Evolutionary conservation across 805 yeast species (phyloP).

Genomic region (Starmerella sirachaensis): DNA sequence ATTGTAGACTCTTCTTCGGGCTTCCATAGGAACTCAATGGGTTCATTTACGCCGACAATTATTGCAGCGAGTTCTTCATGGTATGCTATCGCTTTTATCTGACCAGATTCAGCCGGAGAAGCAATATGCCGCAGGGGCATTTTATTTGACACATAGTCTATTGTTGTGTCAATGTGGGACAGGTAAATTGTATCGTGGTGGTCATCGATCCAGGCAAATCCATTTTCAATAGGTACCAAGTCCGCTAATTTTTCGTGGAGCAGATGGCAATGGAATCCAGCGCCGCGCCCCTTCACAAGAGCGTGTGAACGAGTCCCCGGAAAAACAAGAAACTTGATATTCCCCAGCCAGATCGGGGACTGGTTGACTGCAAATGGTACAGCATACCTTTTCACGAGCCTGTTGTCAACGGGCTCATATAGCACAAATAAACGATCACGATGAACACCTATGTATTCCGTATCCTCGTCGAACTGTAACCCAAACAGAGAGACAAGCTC

Average conservation of each 20-base stretch:
- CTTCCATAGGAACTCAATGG: neutral
- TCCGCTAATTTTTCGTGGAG: slow-evolving; percentile 6
- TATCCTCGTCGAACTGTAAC: slow-evolving; percentile 16
- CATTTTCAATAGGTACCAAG: slow-evolving; percentile 4
- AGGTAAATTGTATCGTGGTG: slow-evolving; percentile 6
- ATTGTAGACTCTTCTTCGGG: neutral
- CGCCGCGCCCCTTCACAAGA: slow-evolving; percentile 8
- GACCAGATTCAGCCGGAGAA: neutral
- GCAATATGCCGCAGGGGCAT: slow-evolving; percentile 7
- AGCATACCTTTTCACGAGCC: slow-evolving; percentile 13
- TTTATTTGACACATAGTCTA: slow-evolving; percentile 4
- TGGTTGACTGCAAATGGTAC: slow-evolving; percentile 16
- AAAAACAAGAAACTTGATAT: slow-evolving; percentile 8
- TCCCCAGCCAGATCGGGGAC: slow-evolving; percentile 11
- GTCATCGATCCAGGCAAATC: slow-evolving; percentile 13
- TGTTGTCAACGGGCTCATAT: slow-evolving; percentile 11
- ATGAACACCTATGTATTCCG: slow-evolving; percentile 26
- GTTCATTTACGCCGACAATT: slow-evolving; percentile 8
- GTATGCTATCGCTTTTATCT: slow-evolving; percentile 1
- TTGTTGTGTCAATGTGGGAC: neutral
- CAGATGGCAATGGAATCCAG: slow-evolving; percentile 10
- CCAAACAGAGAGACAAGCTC: slow-evolving; percentile 6
- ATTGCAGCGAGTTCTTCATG: slow-evolving; percentile 9
- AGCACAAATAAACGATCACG: slow-evolving; percentile 14
- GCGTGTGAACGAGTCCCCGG: slow-evolving; percentile 11